Percentiles rank a stretch among this genome's conserved stretches.
Evolutionary conservation across 306 rosid genomes (phyloP).

Genomic region (Hippophae tibetana): DNA sequence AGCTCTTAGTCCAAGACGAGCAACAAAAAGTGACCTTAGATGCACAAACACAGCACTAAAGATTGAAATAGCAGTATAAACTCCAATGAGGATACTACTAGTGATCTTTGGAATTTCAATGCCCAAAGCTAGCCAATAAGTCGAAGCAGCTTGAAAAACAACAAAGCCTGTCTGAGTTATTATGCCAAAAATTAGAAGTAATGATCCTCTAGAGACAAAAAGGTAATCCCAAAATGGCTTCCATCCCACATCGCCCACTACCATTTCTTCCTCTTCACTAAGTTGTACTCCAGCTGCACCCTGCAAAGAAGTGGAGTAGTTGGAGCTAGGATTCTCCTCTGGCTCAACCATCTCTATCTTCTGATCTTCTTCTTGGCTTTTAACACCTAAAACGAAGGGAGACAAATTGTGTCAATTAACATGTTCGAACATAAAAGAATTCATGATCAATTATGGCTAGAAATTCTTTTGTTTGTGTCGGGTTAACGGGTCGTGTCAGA

Average conservation of each 20-base stretch:
- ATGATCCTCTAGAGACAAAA: slow-evolving; percentile 26
- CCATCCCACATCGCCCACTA: slow-evolving; percentile 63
- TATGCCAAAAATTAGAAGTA: slow-evolving; percentile 21
- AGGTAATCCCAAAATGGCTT: slow-evolving; percentile 59
- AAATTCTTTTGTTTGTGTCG: too few species aligned
- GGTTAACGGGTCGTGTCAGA: too few species aligned
- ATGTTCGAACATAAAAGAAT: too few species aligned
- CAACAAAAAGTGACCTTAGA: slow-evolving; percentile 27
- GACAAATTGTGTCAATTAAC: too few species aligned
- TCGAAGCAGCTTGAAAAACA: slow-evolving; percentile 41
- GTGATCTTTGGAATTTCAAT: slow-evolving; percentile 41
- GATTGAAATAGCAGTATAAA: slow-evolving; percentile 48
- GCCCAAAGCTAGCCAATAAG: slow-evolving; percentile 67
- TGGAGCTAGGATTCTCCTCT: slow-evolving; percentile 20
- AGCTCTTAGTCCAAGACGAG: slow-evolving; percentile 63
- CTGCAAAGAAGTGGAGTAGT: slow-evolving; percentile 18
- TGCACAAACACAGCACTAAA: slow-evolving; percentile 33
- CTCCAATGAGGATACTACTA: slow-evolving; percentile 32
- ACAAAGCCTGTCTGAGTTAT: slow-evolving; percentile 28
- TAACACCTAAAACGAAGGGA: background rate
- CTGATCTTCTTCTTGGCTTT: slow-evolving; percentile 19
- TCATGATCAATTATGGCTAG: too few species aligned
- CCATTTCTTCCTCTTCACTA: slow-evolving; percentile 66
- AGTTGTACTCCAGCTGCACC: slow-evolving; percentile 35
- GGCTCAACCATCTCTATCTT: slow-evolving; percentile 8